Evolutionary conservation across 441 rosid genomes (phyloP), one percentile per base, ranked within the genome.

Genomic region (Gossypium lobatum): DNA sequence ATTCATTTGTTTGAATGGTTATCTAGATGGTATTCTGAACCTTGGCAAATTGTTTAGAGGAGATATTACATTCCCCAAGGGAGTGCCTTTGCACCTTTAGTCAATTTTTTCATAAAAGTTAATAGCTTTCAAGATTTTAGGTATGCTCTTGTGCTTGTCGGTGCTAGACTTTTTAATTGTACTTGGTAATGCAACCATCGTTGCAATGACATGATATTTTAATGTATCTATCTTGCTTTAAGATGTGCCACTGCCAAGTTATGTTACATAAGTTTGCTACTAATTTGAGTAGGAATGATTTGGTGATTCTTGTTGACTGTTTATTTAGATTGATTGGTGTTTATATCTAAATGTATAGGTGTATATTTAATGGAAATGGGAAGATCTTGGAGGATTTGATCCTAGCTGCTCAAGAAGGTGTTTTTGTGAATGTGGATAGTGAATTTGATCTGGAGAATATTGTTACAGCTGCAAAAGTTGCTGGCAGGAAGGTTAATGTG

Each of bases 311-410:
- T 48, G 42, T 67, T 48, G 8, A 6, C 23, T 67, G 59, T 25
- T 48, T 67, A 67, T 67, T 21, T 67, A 25, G 63, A 66, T 75
- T 71, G 67, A 77, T 62, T 55, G 60, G 54, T 67, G 10, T 64
- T 71, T n/a, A 11, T 72, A 25, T 54, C 26, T 20, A 25, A 55
- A 37, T 74, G 37, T 6, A 67, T 62, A 95, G 99, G 92, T 93
- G 98, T 78, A 89, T 96, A 70, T 96, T 96, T 78, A 96, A 93
- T 81, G 99, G 98, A 53, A 93, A 93, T 65, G 99, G 99, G 54
- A 96, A 95, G 83, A 85, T 83, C 55, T 81, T 93, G 89, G 99
- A 91, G 76, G 99, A 96, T 75, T 89, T 96, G 89, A 94, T 89
- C 55, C 78, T 93, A 75, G 99, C 99, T 70, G 98, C 97, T 50